Base-by-base conservation (phyloP, 192 early-diverging fungal species). In the Thamnidium elegans region DNA sequence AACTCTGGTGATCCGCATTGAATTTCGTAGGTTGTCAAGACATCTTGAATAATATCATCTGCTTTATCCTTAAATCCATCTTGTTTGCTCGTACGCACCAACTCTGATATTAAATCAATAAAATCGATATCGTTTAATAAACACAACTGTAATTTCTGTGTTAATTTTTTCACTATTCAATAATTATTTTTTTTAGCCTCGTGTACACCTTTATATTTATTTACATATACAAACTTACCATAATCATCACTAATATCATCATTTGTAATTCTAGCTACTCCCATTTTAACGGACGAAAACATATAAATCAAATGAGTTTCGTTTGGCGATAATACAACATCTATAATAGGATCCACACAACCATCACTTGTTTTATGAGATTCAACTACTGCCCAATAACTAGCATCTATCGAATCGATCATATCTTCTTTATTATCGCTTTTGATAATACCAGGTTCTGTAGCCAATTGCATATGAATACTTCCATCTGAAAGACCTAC, bases 281-380 rank as follows among this genome's bases (percentile, higher is more conserved):
- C 66, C 15, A 73, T 13, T 47, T 61, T 56, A 2, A 62, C 66
- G 1, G 71, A 73, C 3, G 66, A 59, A 20, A 65, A 55, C 9
- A 73, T 31, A n/a, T 68, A 64, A 9, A 68, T 31, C 26, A 73
- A 42, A 39, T 73, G 71, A 4, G 71, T 73, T 44, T 73, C 71
- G 34, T 65, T 63, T 0, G 66, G 62, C 10, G 71, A 73, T 21
- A 68, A 58, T 8, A 50, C 31, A 9, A 68, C 60, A 53, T 55
- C 66, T 9, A 21, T 32, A 36, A 73, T 55, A 4, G 62, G 44
- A 55, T 70, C 68, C 43, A 59, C 19, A 50, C 30, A 58, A 5
- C 46, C 61, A 44, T 73, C 71, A 21, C 14, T 36, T n/a, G n/a
- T 50, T 11, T 46, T 17, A 14, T 68, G 50, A 2, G 62, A 17